Evolutionary conservation across 1,284 basidiomycete genomes (phyloP), one percentile per base, ranked within the genome.

Genomic region (Fomitopsis schrenkii): DNA sequence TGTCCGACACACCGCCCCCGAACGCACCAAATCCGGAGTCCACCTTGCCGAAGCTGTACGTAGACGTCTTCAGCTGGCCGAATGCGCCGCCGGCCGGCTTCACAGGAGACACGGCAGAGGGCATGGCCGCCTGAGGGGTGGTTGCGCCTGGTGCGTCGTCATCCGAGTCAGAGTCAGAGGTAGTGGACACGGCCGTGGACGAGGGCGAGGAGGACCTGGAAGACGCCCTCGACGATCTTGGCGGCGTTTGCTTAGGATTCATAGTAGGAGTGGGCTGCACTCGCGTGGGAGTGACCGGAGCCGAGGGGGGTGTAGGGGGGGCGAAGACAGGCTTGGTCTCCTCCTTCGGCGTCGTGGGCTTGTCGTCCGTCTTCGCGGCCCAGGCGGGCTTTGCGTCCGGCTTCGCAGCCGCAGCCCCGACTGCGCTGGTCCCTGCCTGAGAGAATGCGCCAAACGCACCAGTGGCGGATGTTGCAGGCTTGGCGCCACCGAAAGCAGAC

Each of bases 21-120:
- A 79, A 78, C 7, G 74, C 76, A 17, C 78, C 79, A 66, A 77
- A 76, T 0, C 80, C 80, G 38, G 74, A 63, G 5, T 76, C 70
- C 9, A 80, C 72, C 60, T 76, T 78, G 33, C 74, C 66, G 59
- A 79, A 79, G 0, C 69, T 73, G 5, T 68, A 71, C 5, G 77
- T 67, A 35, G 75, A 74, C 9, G 75, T 70, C 35, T 71, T 71
- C 12, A 79, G 66, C 42, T 70, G 71, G 17, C 72, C 71, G 57
- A 79, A 80, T 12, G 79, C 75, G 2, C 77, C 76, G 0, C 35
- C 52, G 17, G 6, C 17, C 19, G 52, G 33, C 36, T 7, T 7
- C 33, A 22, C 15, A 17, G 42, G 42, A 5, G 15, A 17, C 42
- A 9, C 42, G 7, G 17, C 22, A 22, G 42, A 22, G 17, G 42